Conservation (phyloP, 2,329 filamentous ascomycete genomes). For the Pezicula radicicola region DNA sequence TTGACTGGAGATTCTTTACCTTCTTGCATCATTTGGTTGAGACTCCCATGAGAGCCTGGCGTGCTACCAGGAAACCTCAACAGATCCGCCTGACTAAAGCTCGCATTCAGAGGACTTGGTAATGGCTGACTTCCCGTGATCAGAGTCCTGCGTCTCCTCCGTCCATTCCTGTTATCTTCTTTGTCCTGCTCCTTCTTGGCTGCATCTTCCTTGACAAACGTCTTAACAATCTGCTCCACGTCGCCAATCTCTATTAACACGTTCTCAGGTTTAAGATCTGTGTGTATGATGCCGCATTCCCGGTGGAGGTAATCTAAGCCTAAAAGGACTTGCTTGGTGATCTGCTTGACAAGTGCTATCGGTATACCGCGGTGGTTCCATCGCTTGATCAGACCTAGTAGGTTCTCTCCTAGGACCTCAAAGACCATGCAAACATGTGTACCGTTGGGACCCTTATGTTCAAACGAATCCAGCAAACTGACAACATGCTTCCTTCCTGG, state of each 20-base stretch:
- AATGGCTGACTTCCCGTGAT: constrained; percentile 97
- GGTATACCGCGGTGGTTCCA: constrained; percentile 98
- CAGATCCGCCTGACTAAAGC: constrained; percentile 77
- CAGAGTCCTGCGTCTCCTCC: constrained; percentile 83
- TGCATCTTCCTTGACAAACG: constrained; percentile 80
- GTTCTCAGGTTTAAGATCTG: constrained; percentile 95
- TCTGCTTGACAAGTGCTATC: constrained; percentile 95
- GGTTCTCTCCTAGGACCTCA: constrained; percentile 92
- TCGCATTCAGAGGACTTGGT: constrained; percentile 90
- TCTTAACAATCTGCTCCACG: constrained; percentile 97
- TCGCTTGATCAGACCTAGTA: constrained; percentile 92
- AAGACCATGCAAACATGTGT: constrained; percentile 99
- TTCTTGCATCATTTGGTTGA: constrained; percentile 82
- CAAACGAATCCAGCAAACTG: constrained; percentile 92
- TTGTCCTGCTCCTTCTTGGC: constrained; percentile 58
- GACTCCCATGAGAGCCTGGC: constrained; percentile 66
- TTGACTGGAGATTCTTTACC: constrained; percentile 52
- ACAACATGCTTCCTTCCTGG: constrained; percentile 94
- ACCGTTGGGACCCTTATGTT: constrained; percentile 95
- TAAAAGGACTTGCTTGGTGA: constrained; percentile 95
- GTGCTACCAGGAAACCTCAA: constrained; percentile 52
- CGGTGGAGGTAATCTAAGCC: constrained; percentile 95
- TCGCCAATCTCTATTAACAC: constrained; percentile 98
- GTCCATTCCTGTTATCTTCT: constrained; percentile 88
- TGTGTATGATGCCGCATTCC: constrained; percentile 98